Conservation (phyloP, 1,284 basidiomycete species). For the Entoloma clypeatum region DNA sequence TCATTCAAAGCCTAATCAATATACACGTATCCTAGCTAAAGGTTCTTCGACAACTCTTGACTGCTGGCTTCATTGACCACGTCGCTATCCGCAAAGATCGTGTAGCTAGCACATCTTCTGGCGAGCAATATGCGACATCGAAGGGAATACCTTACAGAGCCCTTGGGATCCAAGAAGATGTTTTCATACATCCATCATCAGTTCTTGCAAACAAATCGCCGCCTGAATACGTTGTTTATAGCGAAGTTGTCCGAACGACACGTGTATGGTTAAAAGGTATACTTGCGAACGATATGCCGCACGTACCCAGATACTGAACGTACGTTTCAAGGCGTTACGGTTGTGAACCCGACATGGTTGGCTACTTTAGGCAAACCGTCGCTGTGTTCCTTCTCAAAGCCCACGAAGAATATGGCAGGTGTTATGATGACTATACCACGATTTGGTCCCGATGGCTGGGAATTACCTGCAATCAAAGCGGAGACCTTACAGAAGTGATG, state of each 20-base stretch:
- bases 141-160: conserved; percentile 85
- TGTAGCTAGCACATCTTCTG: conserved; percentile 54
- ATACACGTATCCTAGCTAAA: conserved; percentile 60
- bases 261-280: conserved; percentile 81
- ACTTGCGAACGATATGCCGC: conserved; percentile 4
- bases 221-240: conserved; percentile 86
- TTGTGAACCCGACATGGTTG: conserved; percentile 90
- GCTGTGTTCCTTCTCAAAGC: conserved; percentile 88
- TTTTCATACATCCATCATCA: conserved; percentile 92
- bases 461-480: conserved; percentile 74
- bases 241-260: conserved; percentile 75
- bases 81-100: conserved; percentile 91
- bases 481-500: conserved; percentile 20
- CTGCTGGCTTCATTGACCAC: conserved; percentile 94
- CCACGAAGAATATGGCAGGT: conserved; percentile 66
- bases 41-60: conserved; percentile 84
- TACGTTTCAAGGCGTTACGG: conserved; percentile 60
- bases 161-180: conserved; percentile 80
- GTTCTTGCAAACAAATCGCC: conserved; percentile 69
- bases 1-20: not conserved
- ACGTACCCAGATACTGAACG: conserved; percentile 9
- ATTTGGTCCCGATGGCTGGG: conserved; percentile 82
- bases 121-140: conserved; percentile 69
- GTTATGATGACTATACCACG: conserved; percentile 71
- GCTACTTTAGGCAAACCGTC: conserved; percentile 72